These are phyloP conservation scores for Saccharomycopsis synnaedendra DNA, from an alignment of 805 yeast genomes.

Conservation along the genomic window DNA sequence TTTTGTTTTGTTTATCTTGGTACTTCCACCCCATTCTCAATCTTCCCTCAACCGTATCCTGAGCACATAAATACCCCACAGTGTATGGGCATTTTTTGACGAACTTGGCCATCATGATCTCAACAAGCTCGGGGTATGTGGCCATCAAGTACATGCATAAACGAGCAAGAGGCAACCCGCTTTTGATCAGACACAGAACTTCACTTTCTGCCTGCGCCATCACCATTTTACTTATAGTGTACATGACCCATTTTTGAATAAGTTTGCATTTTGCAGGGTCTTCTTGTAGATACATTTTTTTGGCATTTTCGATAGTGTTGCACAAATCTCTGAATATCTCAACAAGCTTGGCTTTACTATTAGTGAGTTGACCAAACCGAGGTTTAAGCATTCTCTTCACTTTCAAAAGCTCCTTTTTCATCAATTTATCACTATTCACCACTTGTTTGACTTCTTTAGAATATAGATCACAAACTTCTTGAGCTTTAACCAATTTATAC, in stretches of 20 bases:
- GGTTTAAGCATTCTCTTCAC: constrained; percentile 74
- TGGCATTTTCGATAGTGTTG: background rate
- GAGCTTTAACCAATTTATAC: constrained; percentile 16
- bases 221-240: constrained; percentile 74
- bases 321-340: background rate
- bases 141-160: constrained; percentile 45
- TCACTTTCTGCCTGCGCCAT: constrained; percentile 92
- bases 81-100: constrained; percentile 86
- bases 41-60: constrained; percentile 77
- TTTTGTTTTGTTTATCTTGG: constrained; percentile 21
- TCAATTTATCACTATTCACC: too few relatives aligned
- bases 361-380: constrained; percentile 84
- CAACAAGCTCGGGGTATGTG: constrained; percentile 31
- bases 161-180: constrained; percentile 71
- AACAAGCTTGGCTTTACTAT: constrained; percentile 46
- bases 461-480: constrained; percentile 4
- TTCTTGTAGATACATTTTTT: constrained; percentile 34
- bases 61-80: constrained; percentile 67
- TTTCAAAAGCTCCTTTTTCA: constrained; percentile 43
- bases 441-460: too few relatives aligned
- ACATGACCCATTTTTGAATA: constrained; percentile 52
- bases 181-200: constrained; percentile 64
- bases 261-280: constrained; percentile 37
- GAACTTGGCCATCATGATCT: constrained; percentile 54
- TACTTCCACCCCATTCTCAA: constrained; percentile 81